Evolutionary conservation across 345 rosid species (phyloP).

Genomic region (Ailanthus altissimus): DNA sequence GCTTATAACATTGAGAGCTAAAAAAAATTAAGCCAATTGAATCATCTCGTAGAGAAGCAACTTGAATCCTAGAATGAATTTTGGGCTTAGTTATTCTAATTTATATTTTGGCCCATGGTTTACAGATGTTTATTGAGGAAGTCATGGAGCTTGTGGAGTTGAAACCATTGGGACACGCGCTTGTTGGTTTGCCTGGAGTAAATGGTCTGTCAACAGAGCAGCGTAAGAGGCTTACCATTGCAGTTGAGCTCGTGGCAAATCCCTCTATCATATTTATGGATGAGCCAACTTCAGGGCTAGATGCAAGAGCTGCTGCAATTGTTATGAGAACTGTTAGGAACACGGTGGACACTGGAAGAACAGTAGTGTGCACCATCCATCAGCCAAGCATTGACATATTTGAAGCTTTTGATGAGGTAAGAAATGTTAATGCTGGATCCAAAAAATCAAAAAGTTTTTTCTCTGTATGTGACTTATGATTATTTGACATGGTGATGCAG

Average conservation of each 20-base stretch:
- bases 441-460: neutral
- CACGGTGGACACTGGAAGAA: slow-evolving; percentile 91
- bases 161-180: slow-evolving; percentile 53
- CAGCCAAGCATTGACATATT: slow-evolving; percentile 94
- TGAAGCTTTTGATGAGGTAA: slow-evolving; percentile 92
- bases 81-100: neutral
- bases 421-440: neutral
- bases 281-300: slow-evolving; percentile 94
- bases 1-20: slow-evolving; percentile 37
- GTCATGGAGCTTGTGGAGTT: slow-evolving; percentile 93
- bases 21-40: slow-evolving; percentile 14
- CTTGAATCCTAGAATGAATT: neutral
- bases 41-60: slow-evolving; percentile 39
- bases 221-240: slow-evolving; percentile 86
- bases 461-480: neutral
- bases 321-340: slow-evolving; percentile 92
- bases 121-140: slow-evolving; percentile 81
- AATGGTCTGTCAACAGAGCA: slow-evolving; percentile 89
- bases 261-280: slow-evolving; percentile 95
- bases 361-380: slow-evolving; percentile 92
- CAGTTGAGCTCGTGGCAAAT: slow-evolving; percentile 92
- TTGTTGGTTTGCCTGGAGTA: slow-evolving; percentile 87
- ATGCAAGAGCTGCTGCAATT: slow-evolving; percentile 95
- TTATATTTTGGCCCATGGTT: neutral
- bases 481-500: slow-evolving; percentile 21